Percentiles rank a stretch among this genome's conserved stretches.
Evolutionary conservation across 192 early-diverging fungal genomes (phyloP).

Genomic region (Thoreauomyces humboldtii): DNA sequence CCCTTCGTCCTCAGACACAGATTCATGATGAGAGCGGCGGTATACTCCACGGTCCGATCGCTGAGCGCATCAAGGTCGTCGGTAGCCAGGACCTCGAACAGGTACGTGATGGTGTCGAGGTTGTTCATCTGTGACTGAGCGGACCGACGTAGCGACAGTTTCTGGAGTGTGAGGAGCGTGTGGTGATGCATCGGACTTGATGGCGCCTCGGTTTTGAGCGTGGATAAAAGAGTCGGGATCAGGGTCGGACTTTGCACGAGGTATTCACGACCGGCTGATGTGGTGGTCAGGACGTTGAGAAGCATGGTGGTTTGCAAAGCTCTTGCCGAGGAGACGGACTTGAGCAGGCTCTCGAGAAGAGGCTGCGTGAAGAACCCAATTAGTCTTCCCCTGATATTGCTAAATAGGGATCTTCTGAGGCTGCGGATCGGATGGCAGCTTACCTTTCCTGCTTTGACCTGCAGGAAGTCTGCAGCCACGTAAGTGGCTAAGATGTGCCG

Average conservation of each 20-base stretch:
- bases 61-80: constrained; percentile 32
- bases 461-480: constrained; percentile 33
- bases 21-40: constrained; percentile 52
- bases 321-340: not conserved
- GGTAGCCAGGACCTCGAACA: constrained; percentile 29
- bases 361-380: not conserved
- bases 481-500: constrained; percentile 22
- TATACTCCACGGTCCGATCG: constrained; percentile 47
- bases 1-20: constrained; percentile 47
- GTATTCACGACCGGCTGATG: constrained; percentile 44
- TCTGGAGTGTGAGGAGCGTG: constrained; percentile 47
- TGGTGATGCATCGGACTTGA: constrained; percentile 37
- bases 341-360: not conserved
- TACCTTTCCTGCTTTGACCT: constrained; percentile 20
- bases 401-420: not conserved
- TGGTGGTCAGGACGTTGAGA: constrained; percentile 40
- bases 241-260: constrained; percentile 21
- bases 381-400: not conserved
- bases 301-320: constrained; percentile 35
- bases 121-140: constrained; percentile 46
- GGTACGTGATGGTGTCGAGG: constrained; percentile 31
- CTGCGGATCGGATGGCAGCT: too few species aligned
- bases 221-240: constrained; percentile 27
- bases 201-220: constrained; percentile 22
- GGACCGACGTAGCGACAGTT: constrained; percentile 45